Conservation (phyloP, 2,329 filamentous ascomycete species). For the Penicillium sp. region DNA sequence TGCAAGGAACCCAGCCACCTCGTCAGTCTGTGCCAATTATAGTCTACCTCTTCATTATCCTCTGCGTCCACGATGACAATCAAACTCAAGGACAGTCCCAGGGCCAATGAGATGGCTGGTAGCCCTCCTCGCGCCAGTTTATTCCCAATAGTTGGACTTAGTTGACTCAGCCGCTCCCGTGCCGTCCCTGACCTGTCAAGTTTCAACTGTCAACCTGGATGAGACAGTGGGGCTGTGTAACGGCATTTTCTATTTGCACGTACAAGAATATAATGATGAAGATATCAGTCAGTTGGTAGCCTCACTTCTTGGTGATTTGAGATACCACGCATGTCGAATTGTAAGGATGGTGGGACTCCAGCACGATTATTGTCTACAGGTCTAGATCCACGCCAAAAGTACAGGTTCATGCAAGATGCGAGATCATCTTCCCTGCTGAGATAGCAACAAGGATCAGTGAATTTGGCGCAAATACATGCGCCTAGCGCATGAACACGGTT, state of each 20-base stretch:
- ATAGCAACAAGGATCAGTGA: background rate
- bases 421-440: conserved; percentile 10
- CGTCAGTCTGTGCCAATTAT: background rate
- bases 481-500: conserved; percentile 3
- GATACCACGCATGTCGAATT: background rate
- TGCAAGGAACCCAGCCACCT: conserved; percentile 11
- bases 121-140: conserved; percentile 9
- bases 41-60: background rate
- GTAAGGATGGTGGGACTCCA: background rate
- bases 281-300: background rate
- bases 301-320: background rate
- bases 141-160: conserved; percentile 22
- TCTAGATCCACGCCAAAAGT: conserved; percentile 15
- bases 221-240: conserved; percentile 6
- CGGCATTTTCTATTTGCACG: background rate
- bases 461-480: background rate
- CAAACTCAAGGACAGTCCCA: background rate
- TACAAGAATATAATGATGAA: no score
- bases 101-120: conserved; percentile 10
- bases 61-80: background rate
- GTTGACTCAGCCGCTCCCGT: conserved; percentile 13
- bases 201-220: conserved; percentile 12
- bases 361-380: background rate
- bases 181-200: conserved; percentile 22
- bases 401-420: conserved; percentile 23